These are phyloP conservation scores for Peniophora sp. DNA, from an alignment of 1,284 basidiomycete genomes.

Conservation along the genomic window DNA sequence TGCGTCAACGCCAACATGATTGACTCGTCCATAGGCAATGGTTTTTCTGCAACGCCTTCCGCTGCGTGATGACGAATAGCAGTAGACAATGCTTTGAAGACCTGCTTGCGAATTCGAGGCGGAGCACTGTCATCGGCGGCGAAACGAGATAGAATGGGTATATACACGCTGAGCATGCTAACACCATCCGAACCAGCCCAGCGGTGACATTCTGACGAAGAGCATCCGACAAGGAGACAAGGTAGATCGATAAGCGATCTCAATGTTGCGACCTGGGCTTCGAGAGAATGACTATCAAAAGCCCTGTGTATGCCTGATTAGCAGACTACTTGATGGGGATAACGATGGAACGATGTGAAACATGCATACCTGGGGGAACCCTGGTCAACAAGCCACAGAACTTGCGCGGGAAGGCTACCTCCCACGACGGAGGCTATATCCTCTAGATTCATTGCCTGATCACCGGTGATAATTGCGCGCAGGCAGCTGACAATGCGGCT, in stretches of 20 bases:
- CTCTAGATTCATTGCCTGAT: neutral
- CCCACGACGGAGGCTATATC: neutral
- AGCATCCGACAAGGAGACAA: constrained; percentile 21
- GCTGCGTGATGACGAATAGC: constrained; percentile 40
- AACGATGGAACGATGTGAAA: neutral
- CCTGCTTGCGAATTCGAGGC: neutral
- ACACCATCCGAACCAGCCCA: constrained; percentile 19
- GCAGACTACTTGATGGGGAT: neutral
- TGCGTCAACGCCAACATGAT: constrained; percentile 28
- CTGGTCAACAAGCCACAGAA: neutral
- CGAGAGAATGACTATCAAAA: constrained; percentile 16
- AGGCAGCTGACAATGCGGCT: neutral
- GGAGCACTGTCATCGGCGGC: no score
- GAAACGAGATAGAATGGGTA: no score
- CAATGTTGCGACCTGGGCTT: constrained; percentile 25
- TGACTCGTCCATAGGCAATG: neutral
- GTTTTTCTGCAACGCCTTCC: constrained; percentile 9
- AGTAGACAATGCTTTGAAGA: constrained; percentile 34
- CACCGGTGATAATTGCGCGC: neutral
- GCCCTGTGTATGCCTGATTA: neutral
- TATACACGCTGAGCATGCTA: constrained; percentile 20
- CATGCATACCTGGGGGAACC: neutral
- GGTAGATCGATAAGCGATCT: constrained; percentile 28
- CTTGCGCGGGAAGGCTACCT: neutral
- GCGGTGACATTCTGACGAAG: constrained; percentile 30